A percentile compares a stretch with the other conserved stretches of the same genome.
Conservation (phyloP, 352 stramenopile genomes). For the Globisporangium sylvaticum region DNA sequence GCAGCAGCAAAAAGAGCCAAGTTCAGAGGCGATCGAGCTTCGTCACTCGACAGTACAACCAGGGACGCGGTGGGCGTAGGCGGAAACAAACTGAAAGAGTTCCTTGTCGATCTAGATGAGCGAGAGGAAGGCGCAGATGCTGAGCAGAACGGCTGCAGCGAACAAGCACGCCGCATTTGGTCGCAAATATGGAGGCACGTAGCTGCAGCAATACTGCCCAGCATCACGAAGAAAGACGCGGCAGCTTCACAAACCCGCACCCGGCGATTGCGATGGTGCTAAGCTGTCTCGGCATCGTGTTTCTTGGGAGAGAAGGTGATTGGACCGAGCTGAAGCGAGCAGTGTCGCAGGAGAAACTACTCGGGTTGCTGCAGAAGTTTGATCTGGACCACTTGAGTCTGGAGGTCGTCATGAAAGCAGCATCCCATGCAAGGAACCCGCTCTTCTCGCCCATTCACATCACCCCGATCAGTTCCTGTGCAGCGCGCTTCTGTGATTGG, state of each 20-base stretch:
- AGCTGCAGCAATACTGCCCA: conserved; percentile 12
- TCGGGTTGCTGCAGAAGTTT: conserved; percentile 41
- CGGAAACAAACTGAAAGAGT: neutral
- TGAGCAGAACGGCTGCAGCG: neutral
- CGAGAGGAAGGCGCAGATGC: neutral
- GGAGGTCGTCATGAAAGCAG: conserved; percentile 29
- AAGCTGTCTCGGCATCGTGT: conserved; percentile 47
- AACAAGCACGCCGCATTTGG: conserved; percentile 25
- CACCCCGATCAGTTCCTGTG: conserved; percentile 77
- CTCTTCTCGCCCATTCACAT: conserved; percentile 68
- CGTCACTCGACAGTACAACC: neutral
- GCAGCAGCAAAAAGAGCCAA: neutral
- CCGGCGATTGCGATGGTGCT: conserved; percentile 77
- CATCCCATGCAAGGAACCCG: conserved; percentile 56
- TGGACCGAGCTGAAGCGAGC: conserved; percentile 47
- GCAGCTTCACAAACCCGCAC: conserved; percentile 77
- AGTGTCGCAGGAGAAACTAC: conserved; percentile 66
- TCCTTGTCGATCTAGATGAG: neutral
- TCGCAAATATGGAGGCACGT: conserved; percentile 36
- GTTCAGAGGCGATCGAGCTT: neutral
- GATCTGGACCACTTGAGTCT: conserved; percentile 35
- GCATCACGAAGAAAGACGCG: conserved; percentile 60
- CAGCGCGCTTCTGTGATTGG: conserved; percentile 90
- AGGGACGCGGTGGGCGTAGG: neutral
- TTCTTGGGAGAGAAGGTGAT: conserved; percentile 37